Base-by-base conservation (phyloP, 306 rosid genomes). In the Vigna unguiculata region DNA sequence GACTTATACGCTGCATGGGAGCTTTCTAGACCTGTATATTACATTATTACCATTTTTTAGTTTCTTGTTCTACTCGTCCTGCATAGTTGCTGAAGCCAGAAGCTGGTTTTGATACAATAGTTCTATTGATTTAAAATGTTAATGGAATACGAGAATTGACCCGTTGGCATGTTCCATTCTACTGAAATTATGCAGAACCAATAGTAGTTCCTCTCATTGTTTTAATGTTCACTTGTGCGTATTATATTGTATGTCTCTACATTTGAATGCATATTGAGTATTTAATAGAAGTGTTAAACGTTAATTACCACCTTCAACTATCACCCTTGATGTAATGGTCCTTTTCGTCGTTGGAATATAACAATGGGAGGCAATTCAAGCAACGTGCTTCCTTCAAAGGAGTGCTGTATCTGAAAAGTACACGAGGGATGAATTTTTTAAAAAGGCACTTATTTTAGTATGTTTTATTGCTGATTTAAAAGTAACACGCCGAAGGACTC, bases 1-100 rank as follows among this genome's bases (percentile, higher is more conserved):
- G 34, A 34, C 40, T 34, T 67, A 45, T 77, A 72, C 49, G 14
- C 74, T 43, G 21, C 70, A 14, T 5, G 47, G 69, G 71, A 66
- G 40, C 54, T 54, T 58, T 38, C 41, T 24, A 34, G 59, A 64
- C 75, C 4, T 71, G 43, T 69, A 30, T 38, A 76, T 32, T 52
- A 49, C 46, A 34, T 34, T n/a, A 28, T 62, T 48, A 36, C 66
- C 70, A 25, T 34, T 28, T 32, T 52, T 34, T 21, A 41, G 73
- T 79, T 75, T 62, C 65, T 54, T 9, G 22, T 69, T 8, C 43
- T 63, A 38, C 7, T 60, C 30, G 22, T 30, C 28, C 68, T 53
- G 19, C 36, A 16, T 62, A 16, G 40, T 57, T 74, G 36, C 19
- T 21, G 46, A 64, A 47, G 49, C 49, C 60, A 51, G 32, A 46